Percentiles rank a stretch among this genome's conserved stretches.
These are phyloP conservation scores for Lactarius pseudohatsudake DNA, from an alignment of 768 basidiomycete genomes.

Conservation along the genomic window DNA sequence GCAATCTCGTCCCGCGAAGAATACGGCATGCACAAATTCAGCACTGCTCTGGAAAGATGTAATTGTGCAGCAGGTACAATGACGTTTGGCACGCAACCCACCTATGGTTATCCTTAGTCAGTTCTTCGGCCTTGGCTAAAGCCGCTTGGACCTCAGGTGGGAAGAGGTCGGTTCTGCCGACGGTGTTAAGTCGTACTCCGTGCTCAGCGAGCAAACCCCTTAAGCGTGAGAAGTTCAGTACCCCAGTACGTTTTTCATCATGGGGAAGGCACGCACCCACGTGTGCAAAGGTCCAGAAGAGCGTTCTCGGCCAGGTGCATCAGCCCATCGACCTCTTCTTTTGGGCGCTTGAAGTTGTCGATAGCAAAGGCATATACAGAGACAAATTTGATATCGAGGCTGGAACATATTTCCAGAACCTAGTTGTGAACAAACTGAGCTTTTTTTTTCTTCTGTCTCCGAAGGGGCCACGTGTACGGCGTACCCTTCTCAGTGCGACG, in stretches of 20 bases:
- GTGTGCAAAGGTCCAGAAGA: slow-evolving; percentile 71
- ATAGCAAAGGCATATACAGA: slow-evolving; percentile 98
- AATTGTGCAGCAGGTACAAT: background rate
- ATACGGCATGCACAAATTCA: slow-evolving; percentile 94
- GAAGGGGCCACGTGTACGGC: slow-evolving; percentile 32
- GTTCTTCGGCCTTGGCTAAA: slow-evolving; percentile 64
- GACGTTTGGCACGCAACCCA: slow-evolving; percentile 34
- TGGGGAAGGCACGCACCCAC: slow-evolving; percentile 63
- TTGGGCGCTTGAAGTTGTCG: slow-evolving; percentile 90
- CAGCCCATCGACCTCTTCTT: slow-evolving; percentile 82
- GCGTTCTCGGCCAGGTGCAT: slow-evolving; percentile 83
- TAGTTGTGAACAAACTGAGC: slow-evolving; percentile 34
- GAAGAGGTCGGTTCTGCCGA: slow-evolving; percentile 75
- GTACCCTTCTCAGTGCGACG: slow-evolving; percentile 70
- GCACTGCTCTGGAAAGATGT: slow-evolving; percentile 58
- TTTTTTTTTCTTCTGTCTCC: background rate
- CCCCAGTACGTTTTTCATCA: background rate
- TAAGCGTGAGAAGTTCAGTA: background rate
- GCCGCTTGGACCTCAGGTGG: slow-evolving; percentile 74
- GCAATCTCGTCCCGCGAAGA: slow-evolving; percentile 90
- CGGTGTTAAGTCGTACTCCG: slow-evolving; percentile 79
- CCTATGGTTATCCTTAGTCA: slow-evolving; percentile 76
- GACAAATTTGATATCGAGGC: slow-evolving; percentile 78
- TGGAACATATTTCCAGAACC: slow-evolving; percentile 84
- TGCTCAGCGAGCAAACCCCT: slow-evolving; percentile 81